Conservation (phyloP, 345 rosid species). For the Bretschneidera sinensis region DNA sequence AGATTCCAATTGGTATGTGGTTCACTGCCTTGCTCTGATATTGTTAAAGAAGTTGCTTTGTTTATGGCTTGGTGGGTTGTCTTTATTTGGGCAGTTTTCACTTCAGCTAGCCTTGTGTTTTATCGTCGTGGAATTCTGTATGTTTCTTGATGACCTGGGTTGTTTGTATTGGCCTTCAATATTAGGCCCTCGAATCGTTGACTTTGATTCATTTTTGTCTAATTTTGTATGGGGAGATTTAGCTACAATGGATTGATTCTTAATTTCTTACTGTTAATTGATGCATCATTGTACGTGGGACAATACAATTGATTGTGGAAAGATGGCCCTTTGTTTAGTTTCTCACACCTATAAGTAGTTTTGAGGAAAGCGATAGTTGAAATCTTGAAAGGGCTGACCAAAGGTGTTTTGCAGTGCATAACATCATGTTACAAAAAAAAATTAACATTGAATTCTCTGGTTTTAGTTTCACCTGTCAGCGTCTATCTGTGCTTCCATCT, state of each 20-base stretch:
- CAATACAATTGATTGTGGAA: no score
- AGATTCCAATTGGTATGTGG: conserved; percentile 36
- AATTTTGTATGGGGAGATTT: not conserved
- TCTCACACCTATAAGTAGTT: no score
- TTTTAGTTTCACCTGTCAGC: no score
- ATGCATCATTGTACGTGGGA: no score
- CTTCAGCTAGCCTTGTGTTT: conserved; percentile 55
- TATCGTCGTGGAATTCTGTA: conserved; percentile 63
- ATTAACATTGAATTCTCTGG: no score
- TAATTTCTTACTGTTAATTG: no score
- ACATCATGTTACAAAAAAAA: no score
- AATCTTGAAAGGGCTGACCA: no score
- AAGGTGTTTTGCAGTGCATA: no score
- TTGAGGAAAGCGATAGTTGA: no score
- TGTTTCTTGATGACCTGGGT: conserved; percentile 43
- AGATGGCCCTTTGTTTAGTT: no score
- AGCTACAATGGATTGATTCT: not conserved
- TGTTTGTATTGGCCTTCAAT: conserved; percentile 4
- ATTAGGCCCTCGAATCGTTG: not conserved
- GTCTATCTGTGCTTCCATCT: no score
- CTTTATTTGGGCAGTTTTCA: conserved; percentile 57
- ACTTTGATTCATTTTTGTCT: not conserved
- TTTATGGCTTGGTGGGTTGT: conserved; percentile 92
- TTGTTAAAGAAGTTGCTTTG: conserved; percentile 46
- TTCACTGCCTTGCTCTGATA: conserved; percentile 50